Base-by-base conservation (phyloP, 1,139 yeast genomes). In the Pichia cactophila region DNA sequence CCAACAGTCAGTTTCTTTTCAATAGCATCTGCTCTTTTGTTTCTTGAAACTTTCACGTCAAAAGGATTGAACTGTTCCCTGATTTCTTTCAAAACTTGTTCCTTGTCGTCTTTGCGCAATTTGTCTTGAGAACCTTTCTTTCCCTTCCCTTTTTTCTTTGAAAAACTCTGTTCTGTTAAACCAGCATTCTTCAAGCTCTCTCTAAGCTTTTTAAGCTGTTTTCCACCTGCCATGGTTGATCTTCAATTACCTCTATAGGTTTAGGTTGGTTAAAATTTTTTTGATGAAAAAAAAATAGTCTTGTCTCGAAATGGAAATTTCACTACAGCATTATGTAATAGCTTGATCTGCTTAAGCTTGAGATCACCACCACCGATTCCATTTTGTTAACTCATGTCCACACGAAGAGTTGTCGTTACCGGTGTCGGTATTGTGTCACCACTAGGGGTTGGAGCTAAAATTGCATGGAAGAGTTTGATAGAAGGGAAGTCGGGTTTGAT, bases 341-440 rank as follows among this genome's bases (percentile, higher is more conserved):
- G 20, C 20, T 17, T 3, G n/a, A n/a, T n/a, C n/a, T n/a, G n/a
- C 20, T 17, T 17, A 3, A 17, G 20, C 20, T 17, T 17, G 87
- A 51, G 89, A 74, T 70, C 80, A 81, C 65, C 88, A 89, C 56
- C 89, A 72, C 70, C 89, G 96, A 20, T 96, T 86, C 17, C 95
- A 56, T 35, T 56, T 94, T 26, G 89, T 96, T 96, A 87, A 86
- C 16, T 4, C 47, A 40, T 40, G 42, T 26, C 20, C 11, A 7
- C 36, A 4, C 54, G 71, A 52, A 69, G 96, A 65, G 96, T 90
- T 1, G 97, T 92, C 1, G 83, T 92, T 0, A 92, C 98, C 0
- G 98, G 98, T 0, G 64, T 90, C 16, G 98, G 97, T 0, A 68
- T 86, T 40, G 78, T 90, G 1, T 78, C 95, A 1, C 98, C 98